Evolutionary conservation across 2,329 filamentous ascomycete genomes (phyloP), one percentile per base, ranked within the genome.

Genomic region (Colletotrichum spinosum): DNA sequence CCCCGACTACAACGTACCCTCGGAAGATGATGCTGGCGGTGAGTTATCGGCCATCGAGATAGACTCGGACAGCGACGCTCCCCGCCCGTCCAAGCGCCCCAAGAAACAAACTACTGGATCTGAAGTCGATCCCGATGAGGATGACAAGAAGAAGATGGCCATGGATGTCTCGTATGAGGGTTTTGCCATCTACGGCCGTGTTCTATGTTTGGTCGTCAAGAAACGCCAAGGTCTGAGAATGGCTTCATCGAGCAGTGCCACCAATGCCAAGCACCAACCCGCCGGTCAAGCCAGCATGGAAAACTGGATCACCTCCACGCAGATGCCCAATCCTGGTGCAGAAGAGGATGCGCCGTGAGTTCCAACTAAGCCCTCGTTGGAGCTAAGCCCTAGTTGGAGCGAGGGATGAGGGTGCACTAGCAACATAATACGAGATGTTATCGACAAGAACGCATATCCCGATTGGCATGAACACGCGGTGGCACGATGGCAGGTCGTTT

Each of bases 141-240:
- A 92, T 62, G 92, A 97, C 73, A 97, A 97, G 80, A 97, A 99
- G 82, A 98, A 97, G 77, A 80, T 97, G 71, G 88, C 86, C 17
- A 87, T 97, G 81, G 90, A 91, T 67, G 96, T 95, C 34, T 90
- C 89, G 12, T 99, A 98, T 78, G 94, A 98, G 73, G 95, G 96
- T 8, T 98, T 98, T 79, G 92, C 91, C 72, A 97, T 99, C 74
- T 97, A 97, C 79, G 94, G 96, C 10, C 91, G 93, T 70, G 93
- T 97, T 51, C 83, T 99, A 34, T 98, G 94, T 77, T 84, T 99
- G 64, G 91, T 99, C 8, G 90, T 99, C 73, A 90, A 89, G 77
- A 92, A 91, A 75, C 89, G 91, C 67, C 90, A 89, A 69, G 84
- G 82, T 78, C 70, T 84, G 79, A 69, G 75, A 77, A 51, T 55